A percentile compares a stretch with the other conserved stretches of the same genome.
Conservation (phyloP, 345 rosid species). For the Nephelium lappaceum region DNA sequence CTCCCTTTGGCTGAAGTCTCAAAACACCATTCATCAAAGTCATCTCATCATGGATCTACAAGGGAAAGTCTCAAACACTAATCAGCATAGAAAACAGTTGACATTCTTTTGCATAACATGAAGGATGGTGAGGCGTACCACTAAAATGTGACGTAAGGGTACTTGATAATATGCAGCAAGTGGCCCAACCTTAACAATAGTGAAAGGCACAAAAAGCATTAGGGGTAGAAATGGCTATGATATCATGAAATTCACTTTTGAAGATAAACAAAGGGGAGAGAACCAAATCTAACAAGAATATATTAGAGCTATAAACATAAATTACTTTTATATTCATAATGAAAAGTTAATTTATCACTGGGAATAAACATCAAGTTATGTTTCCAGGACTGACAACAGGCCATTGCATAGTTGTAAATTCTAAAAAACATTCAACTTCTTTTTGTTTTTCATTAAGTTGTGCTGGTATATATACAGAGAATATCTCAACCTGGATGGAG, state of each 20-base stretch:
- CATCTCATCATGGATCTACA: conserved; percentile 84
- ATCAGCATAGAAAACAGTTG: not conserved
- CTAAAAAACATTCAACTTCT: not conserved
- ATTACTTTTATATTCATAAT: not conserved
- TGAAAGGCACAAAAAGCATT: conserved; percentile 13
- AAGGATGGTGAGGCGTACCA: conserved; percentile 47
- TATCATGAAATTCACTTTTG: not conserved
- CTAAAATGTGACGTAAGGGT: conserved; percentile 79
- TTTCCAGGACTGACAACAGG: not conserved
- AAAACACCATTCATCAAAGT: conserved; percentile 89
- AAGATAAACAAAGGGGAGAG: not conserved
- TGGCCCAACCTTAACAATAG: conserved; percentile 69
- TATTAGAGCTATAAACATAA: not conserved
- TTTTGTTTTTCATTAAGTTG: not conserved
- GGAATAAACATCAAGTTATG: not conserved
- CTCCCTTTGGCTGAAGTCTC: conserved; percentile 85
- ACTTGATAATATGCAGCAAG: conserved; percentile 92
- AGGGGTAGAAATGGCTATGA: conserved; percentile 6
- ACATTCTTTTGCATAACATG: not conserved
- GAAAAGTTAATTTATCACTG: not conserved
- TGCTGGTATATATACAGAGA: not conserved
- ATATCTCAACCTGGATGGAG: not conserved
- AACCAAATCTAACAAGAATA: not conserved
- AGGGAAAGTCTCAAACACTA: conserved; percentile 16
- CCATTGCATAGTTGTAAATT: not conserved